phyloP scores from a whole-genome alignment of 495 filamentous ascomycete genomes.

The Pyrenula massariospora region DNA sequence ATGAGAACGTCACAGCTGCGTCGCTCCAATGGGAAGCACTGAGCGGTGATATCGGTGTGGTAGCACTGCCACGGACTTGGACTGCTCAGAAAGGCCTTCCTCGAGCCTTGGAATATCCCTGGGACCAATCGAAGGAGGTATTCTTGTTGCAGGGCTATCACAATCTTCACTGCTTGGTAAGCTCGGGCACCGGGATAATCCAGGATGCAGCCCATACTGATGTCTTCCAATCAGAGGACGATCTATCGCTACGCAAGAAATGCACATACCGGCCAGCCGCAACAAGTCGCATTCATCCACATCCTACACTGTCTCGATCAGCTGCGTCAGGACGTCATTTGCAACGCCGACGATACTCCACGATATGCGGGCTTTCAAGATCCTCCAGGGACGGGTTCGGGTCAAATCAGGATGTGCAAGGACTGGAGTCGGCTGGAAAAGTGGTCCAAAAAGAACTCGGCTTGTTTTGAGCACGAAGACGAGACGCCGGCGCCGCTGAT shows the following conservation, averaged over 20 bases:
- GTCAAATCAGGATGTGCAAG: conserved; percentile 9
- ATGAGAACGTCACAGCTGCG: too few species aligned
- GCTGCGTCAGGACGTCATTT: conserved; percentile 12
- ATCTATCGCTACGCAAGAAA: background rate
- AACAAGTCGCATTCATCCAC: conserved; percentile 6
- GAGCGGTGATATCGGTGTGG: background rate
- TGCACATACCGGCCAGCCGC: too few species aligned
- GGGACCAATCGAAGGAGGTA: background rate
- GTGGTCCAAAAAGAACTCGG: conserved; percentile 10
- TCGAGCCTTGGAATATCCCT: background rate
- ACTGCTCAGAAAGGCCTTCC: background rate
- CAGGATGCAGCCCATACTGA: conserved; percentile 1
- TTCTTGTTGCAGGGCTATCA: conserved; percentile 8
- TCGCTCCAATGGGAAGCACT: too few species aligned
- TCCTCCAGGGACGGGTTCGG: background rate
- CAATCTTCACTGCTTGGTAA: conserved; percentile 6
- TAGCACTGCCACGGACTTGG: background rate
- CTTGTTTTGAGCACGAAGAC: conserved; percentile 6
- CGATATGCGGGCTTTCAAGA: conserved; percentile 1
- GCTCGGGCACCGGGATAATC: background rate
- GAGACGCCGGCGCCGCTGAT: background rate
- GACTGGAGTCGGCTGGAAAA: conserved; percentile 9
- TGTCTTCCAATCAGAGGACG: background rate
- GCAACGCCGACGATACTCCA: conserved; percentile 15
- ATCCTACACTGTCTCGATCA: conserved; percentile 13